A percentile compares a stretch with the other conserved stretches of the same genome.
Conservation (phyloP, 805 yeast species). For the Kluyveromyces lactis region DNA sequence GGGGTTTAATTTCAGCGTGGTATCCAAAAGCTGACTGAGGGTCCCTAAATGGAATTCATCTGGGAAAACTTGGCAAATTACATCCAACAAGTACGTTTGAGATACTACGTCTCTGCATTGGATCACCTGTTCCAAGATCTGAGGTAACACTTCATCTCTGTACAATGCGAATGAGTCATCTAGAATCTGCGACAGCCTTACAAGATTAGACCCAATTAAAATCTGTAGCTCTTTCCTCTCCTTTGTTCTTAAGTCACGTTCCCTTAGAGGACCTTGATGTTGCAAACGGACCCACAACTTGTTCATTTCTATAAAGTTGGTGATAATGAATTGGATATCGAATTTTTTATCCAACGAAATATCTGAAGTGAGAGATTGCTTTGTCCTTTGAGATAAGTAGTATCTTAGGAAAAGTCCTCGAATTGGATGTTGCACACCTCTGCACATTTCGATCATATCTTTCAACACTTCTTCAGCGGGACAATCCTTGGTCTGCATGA, state of each 20-base stretch:
- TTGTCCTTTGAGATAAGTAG: constrained; percentile 77
- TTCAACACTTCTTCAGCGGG: constrained; percentile 82
- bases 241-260: constrained; percentile 58
- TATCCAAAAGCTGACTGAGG: constrained; percentile 53
- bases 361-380: constrained; percentile 32
- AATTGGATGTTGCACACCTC: constrained; percentile 93
- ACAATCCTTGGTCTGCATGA: constrained; percentile 67
- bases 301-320: constrained; percentile 95
- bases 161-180: constrained; percentile 50
- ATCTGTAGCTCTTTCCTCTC: constrained; percentile 88
- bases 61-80: constrained; percentile 89
- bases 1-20: constrained; percentile 61
- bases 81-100: constrained; percentile 86
- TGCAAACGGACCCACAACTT: constrained; percentile 95
- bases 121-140: constrained; percentile 77
- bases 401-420: constrained; percentile 87
- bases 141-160: constrained; percentile 55
- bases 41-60: constrained; percentile 82
- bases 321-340: constrained; percentile 60
- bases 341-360: constrained; percentile 14
- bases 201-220: constrained; percentile 86
- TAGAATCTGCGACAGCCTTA: constrained; percentile 78
- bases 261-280: constrained; percentile 89
- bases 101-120: constrained; percentile 90
- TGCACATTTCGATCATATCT: constrained; percentile 96